These are phyloP conservation scores for Metschnikowia hibisci DNA, from an alignment of 805 yeast genomes.

Conservation along the genomic window DNA sequence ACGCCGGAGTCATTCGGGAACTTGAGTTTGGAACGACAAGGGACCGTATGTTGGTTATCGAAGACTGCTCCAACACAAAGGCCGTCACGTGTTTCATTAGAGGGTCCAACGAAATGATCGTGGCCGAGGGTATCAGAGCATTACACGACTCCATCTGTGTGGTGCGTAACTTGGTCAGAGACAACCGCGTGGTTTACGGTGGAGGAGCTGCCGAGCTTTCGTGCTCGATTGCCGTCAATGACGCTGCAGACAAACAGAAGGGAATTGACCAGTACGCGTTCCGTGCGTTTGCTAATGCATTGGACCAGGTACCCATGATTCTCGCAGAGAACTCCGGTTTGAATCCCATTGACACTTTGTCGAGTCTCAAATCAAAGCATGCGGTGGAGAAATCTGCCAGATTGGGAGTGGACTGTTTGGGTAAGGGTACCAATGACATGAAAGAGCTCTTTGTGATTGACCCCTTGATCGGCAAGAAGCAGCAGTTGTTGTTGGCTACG, in stretches of 20 bases:
- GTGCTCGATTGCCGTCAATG: constrained; percentile 85
- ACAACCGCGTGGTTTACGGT: constrained; percentile 94
- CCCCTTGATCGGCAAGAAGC: constrained; percentile 96
- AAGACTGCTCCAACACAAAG: constrained; percentile 78
- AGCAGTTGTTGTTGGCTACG: constrained; percentile 91
- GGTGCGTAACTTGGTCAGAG: constrained; percentile 89
- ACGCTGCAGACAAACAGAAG: constrained; percentile 86
- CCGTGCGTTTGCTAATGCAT: constrained; percentile 88
- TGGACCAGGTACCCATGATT: constrained; percentile 90
- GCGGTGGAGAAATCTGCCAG: constrained; percentile 64
- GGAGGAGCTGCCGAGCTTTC: constrained; percentile 98
- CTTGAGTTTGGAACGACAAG: constrained; percentile 93
- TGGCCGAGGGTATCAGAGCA: constrained; percentile 95
- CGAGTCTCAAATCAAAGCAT: constrained; percentile 80
- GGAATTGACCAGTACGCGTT: constrained; percentile 98
- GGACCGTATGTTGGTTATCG: constrained; percentile 93
- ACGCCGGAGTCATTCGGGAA: constrained; percentile 81
- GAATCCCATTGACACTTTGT: constrained; percentile 86
- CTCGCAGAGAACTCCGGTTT: constrained; percentile 96
- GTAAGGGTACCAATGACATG: constrained; percentile 87
- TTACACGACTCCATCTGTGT: constrained; percentile 96
- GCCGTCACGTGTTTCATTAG: constrained; percentile 92
- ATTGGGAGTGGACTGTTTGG: constrained; percentile 92
- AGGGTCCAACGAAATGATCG: constrained; percentile 97
- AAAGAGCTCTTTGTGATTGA: constrained; percentile 90